Evolutionary conservation across 495 filamentous ascomycete species (phyloP).

Genomic region (Neurospora discreta): DNA sequence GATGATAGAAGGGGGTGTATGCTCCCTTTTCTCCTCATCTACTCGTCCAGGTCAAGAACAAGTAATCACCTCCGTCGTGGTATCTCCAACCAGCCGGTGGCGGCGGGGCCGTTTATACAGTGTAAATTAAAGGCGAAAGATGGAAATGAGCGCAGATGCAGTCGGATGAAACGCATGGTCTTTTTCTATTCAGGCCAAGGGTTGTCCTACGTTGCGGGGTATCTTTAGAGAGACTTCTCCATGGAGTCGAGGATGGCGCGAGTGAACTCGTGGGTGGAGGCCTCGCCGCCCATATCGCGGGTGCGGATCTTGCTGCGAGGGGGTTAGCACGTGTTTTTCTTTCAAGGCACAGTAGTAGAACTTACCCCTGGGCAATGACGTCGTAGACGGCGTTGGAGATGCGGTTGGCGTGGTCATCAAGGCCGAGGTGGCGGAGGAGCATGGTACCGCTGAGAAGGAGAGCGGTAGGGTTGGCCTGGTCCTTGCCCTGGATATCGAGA

Average conservation of each 20-base stretch:
- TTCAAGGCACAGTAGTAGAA: constrained; percentile 6
- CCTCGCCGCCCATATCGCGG: constrained; percentile 85
- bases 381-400: constrained; percentile 96
- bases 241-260: constrained; percentile 85
- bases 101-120: background rate
- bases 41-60: background rate
- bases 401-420: constrained; percentile 95
- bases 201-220: constrained; percentile 1
- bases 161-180: background rate
- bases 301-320: constrained; percentile 63
- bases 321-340: constrained; percentile 16
- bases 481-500: constrained; percentile 97
- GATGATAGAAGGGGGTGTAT: background rate
- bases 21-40: constrained; percentile 1
- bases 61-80: background rate
- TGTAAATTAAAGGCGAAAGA: background rate
- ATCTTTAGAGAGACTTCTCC: constrained; percentile 44
- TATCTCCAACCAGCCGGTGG: background rate
- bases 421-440: constrained; percentile 89
- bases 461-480: constrained; percentile 96
- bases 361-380: constrained; percentile 88
- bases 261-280: constrained; percentile 90
- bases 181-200: background rate
- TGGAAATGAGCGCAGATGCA: background rate
- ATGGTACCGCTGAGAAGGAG: constrained; percentile 90